Evolutionary conservation across 805 yeast genomes (phyloP).

Genomic region (Suhomyces prunicola): DNA sequence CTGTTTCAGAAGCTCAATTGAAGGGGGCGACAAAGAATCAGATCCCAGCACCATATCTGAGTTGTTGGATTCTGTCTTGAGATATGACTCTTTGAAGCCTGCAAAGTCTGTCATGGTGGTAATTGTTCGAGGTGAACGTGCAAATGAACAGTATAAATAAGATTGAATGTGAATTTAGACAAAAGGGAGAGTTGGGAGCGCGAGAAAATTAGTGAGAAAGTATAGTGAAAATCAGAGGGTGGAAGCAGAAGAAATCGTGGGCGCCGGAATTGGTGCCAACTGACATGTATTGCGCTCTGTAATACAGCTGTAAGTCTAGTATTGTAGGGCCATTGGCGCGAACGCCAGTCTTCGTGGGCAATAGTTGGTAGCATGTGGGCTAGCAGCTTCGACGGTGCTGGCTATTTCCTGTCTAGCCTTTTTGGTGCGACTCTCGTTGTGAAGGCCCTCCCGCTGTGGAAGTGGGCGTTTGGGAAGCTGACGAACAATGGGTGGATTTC

Average conservation of each 20-base stretch:
- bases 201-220: background rate
- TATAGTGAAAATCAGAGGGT: background rate
- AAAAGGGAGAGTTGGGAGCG: background rate
- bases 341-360: background rate
- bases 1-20: conserved; percentile 9
- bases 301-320: background rate
- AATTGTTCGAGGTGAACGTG: background rate
- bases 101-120: conserved; percentile 7
- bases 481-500: background rate
- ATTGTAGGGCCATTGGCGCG: background rate
- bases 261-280: no score
- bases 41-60: conserved; percentile 14
- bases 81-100: conserved; percentile 19
- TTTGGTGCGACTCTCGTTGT: background rate
- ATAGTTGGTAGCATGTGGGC: background rate
- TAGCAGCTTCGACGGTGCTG: background rate
- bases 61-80: conserved; percentile 10
- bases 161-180: background rate
- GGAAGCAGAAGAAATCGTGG: background rate
- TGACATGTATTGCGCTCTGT: background rate
- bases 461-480: background rate
- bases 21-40: conserved; percentile 13
- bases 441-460: background rate
- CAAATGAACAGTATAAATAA: background rate
- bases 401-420: background rate